Base-by-base conservation (phyloP, 805 yeast genomes). In the Pichia phayaonensis region DNA sequence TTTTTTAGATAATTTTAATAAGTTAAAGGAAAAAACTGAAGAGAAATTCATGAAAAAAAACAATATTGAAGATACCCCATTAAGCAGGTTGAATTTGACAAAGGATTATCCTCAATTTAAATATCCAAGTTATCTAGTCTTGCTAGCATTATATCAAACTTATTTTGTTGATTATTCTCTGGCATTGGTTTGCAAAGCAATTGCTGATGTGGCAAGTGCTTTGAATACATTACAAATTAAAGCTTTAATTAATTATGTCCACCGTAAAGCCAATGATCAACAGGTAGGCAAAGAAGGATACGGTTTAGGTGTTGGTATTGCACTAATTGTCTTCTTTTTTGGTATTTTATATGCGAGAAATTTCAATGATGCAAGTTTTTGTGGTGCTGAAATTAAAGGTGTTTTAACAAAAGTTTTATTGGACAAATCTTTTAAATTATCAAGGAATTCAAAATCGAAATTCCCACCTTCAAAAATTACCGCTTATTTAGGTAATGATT, bases 401-500 rank as follows among this genome's bases (percentile, higher is more conserved):
- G 76, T 84, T 2, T 66, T 89, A 49, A 86, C 88, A 4, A 83
- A 85, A 53, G 81, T 84, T 8, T 72, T 87, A 21, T 72, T 86
- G 52, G 78, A 77, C 49, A 90, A 90, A 64, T 75, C 90, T 13
- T 78, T 87, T 56, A 71, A 63, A 49, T 69, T 89, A 16, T 77
- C 81, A 52, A 74, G 80, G 12, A 72, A 71, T 45, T 77, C 90
- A 2, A 75, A 75, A 48, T 76, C 76, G 55, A 71, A 75, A 52
- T 86, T 69, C 60, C 82, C 95, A 1, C 74, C 80, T 24, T 84
- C 92, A 42, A 80, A 77, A 53, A 76, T 90, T 50, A 86, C 95
- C 29, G 81, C 90, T 11, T 67, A 88, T 63, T 77, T 89, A 63
- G 86, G 94, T 54, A 82, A 95, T 2, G 97, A 90, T 63, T 70